These are phyloP conservation scores for Cladosporium austrohemisphaericum DNA, from an alignment of 2,329 filamentous ascomycete genomes.

Conservation along the genomic window DNA sequence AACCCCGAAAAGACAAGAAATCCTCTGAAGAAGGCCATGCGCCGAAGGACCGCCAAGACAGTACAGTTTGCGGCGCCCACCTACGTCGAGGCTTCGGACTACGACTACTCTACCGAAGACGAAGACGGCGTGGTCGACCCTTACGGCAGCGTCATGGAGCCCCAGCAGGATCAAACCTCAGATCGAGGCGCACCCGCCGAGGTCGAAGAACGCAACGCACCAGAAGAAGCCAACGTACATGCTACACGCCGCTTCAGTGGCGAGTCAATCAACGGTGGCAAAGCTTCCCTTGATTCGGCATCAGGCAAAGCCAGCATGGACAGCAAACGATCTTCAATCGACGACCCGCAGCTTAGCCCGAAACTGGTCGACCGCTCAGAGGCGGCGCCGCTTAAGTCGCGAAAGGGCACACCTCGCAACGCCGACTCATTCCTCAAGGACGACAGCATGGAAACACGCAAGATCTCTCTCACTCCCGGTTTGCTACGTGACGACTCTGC, in stretches of 20 bases:
- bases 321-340: slow-evolving; percentile 20
- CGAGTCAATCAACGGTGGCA: slow-evolving; percentile 8
- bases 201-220: slow-evolving; percentile 20
- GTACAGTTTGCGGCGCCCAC: slow-evolving; percentile 82
- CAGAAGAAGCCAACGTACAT: slow-evolving; percentile 17
- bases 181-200: slow-evolving; percentile 21
- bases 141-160: slow-evolving; percentile 21
- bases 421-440: slow-evolving; percentile 98
- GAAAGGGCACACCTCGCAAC: slow-evolving; percentile 82
- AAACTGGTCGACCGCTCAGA: slow-evolving; percentile 31
- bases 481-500: slow-evolving; percentile 74
- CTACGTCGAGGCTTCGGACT: slow-evolving; percentile 82
- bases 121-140: slow-evolving; percentile 30
- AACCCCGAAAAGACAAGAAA: slow-evolving; percentile 77
- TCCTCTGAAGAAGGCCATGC: slow-evolving; percentile 77
- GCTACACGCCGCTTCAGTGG: slow-evolving; percentile 15
- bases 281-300: slow-evolving; percentile 5
- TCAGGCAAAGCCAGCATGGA: slow-evolving; percentile 11
- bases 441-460: slow-evolving; percentile 89
- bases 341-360: slow-evolving; percentile 30
- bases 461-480: slow-evolving; percentile 94
- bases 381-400: slow-evolving; percentile 55
- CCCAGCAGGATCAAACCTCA: slow-evolving; percentile 18
- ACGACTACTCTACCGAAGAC: slow-evolving; percentile 75
- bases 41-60: slow-evolving; percentile 75